These are phyloP conservation scores for Endotrypanum monterogeii DNA, from an alignment of 208 protist genomes.

Conservation along the genomic window DNA sequence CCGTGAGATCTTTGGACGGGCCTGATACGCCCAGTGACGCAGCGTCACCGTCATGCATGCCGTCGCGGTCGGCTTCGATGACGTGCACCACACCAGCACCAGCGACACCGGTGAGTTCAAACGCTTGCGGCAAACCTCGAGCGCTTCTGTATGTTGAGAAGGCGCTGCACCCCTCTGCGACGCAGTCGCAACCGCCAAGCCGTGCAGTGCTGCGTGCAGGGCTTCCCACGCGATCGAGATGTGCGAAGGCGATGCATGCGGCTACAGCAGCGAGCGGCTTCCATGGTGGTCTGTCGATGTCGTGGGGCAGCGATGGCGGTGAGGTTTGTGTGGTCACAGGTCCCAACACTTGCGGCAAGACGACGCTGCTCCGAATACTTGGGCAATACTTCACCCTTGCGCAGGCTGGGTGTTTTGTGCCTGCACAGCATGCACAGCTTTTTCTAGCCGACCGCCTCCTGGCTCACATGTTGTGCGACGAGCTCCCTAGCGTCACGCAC, in stretches of 20 bases:
- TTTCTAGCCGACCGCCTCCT: conserved; percentile 71
- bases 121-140: background rate
- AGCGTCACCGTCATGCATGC: conserved; percentile 1
- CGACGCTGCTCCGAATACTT: conserved; percentile 90
- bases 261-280: background rate
- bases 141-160: conserved; percentile 1
- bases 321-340: conserved; percentile 87
- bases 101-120: background rate
- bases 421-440: conserved; percentile 54
- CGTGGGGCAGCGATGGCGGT: conserved; percentile 33
- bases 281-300: conserved; percentile 17
- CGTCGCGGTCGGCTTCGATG: background rate
- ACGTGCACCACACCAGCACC: background rate
- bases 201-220: background rate
- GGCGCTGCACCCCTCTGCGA: conserved; percentile 22
- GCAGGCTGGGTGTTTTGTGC: conserved; percentile 93
- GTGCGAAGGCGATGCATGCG: background rate
- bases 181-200: background rate
- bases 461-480: conserved; percentile 85
- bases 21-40: conserved; percentile 3
- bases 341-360: conserved; percentile 95
- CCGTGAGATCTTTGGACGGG: background rate
- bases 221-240: background rate
- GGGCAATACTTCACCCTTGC: conserved; percentile 90
- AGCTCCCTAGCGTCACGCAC: conserved; percentile 48